Base-by-base conservation (phyloP, 1,284 basidiomycete genomes). In the Trametes sp. region DNA sequence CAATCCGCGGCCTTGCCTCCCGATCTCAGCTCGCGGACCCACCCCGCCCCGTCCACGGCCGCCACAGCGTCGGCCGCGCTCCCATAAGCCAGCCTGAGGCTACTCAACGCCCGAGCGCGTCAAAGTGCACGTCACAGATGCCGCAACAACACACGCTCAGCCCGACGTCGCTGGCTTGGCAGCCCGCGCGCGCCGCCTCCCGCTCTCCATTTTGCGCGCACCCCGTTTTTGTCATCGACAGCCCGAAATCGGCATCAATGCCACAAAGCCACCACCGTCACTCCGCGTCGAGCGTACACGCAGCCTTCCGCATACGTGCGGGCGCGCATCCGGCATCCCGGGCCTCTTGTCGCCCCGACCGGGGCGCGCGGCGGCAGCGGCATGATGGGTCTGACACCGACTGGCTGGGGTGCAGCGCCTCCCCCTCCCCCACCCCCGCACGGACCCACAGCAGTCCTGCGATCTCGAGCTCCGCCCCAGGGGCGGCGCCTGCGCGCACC, bases 241-340 rank as follows among this genome's bases (percentile, higher is more conserved):
- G 45, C 16, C 45, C 45, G 10, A 19, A 10, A 35, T 35, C 49
- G 28, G 21, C 61, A 62, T 63, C 61, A 62, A 49, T 53, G 64
- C 64, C 64, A 60, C 64, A 57, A 61, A 45, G 59, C 65, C 65
- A 66, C 65, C 62, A 42, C 54, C 59, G 60, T 62, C 64, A 62
- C 60, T 29, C 9, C 54, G 54, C 54, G 50, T 35, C n/a, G 49
- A 49, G 53, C 52, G 4, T 28, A 23, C 33, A 48, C 38, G 33
- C 23, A 48, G 13, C 54, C 41, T 44, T 21, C 45, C 45, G 45
- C 26, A 16, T 28, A 2, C 28, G 46, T 31, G 2, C 28, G 45
- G 3, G 46, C 28, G 28, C 46, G 28, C 31, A 29, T 36, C 50
- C 33, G 50, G 31, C 31, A 14, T 10, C 33, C 33, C 33, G 50